These are phyloP conservation scores for Apiotrichum akiyoshidainum DNA, from an alignment of 1,284 basidiomycete species.

Conservation along the genomic window DNA sequence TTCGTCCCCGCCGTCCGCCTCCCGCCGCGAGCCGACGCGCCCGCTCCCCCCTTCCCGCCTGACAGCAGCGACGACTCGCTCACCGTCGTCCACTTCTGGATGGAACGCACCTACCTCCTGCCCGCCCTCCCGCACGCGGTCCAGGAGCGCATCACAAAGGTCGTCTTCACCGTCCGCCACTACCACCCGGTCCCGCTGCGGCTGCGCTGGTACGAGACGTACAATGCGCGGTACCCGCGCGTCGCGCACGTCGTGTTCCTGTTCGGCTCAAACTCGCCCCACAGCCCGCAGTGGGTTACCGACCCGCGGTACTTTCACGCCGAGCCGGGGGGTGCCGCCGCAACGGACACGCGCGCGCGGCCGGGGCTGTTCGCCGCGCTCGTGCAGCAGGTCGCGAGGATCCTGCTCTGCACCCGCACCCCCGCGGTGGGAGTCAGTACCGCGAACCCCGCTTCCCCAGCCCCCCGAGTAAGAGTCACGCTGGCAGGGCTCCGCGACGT, in stretches of 20 bases:
- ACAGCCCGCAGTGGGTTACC: constrained; percentile 1
- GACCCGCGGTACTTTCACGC: not conserved
- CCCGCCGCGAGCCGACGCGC: no score
- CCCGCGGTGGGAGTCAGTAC: no score
- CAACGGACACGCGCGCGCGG: not conserved
- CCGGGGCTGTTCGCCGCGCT: not conserved
- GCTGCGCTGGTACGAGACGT: not conserved
- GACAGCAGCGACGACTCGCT: no score
- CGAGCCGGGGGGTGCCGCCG: not conserved
- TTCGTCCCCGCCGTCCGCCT: not conserved
- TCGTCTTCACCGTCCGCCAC: constrained; percentile 4
- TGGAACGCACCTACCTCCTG: constrained; percentile 1
- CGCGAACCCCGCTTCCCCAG: no score
- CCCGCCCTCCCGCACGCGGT: not conserved
- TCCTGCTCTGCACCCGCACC: not conserved
- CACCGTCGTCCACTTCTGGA: constrained; percentile 5
- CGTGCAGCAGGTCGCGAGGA: not conserved
- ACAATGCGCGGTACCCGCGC: not conserved
- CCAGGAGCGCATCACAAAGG: constrained; percentile 2
- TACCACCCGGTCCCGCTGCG: not conserved
- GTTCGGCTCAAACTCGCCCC: not conserved
- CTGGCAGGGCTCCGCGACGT: not conserved
- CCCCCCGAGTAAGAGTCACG: not conserved
- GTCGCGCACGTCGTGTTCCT: not conserved
- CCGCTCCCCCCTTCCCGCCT: no score